Base-by-base conservation (phyloP, 768 basidiomycete genomes). In the Mycena belliarum region DNA sequence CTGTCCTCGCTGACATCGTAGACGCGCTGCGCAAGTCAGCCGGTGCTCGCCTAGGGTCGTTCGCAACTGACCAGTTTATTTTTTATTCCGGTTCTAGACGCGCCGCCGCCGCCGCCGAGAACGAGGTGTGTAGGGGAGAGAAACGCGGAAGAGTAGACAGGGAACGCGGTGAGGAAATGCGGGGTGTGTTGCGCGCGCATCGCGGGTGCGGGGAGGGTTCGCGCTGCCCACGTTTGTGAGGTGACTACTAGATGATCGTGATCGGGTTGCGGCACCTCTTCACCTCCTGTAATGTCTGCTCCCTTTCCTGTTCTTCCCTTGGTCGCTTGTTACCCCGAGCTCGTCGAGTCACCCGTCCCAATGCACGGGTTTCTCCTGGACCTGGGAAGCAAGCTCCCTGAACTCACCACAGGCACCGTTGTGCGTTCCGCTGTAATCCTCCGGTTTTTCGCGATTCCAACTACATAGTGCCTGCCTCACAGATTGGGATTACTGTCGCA, bases 71-170 rank as follows among this genome's bases (percentile, higher is more conserved):
- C 96, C 63, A 99, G 74, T 71, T 93, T 93, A 75, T 99, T 99
- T 78, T 93, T 92, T 59, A 99, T 89, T 4, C 97, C 97, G 50
- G 82, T 93, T 60, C 83, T 83, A 11, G 89, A 85, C 14, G 91
- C 82, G 18, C 96, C 96, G 2, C 91, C 91, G 20, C 97, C 97
- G 5, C 95, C 97, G 2, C 94, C 96, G 7, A 96, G 78, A 2
- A 95, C 78, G 20, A 98, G 75, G 24, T 83, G 77, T 23, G 82
- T 77, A n/a, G 87, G 79, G 0, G 87, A 80, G 11, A 91, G 68
- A 74, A 95, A 98, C 15, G 85, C 85, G 49, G 88, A 85, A 6
- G 91, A 91, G 69, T 94, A 97, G 48, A 97, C 87, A 0, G 96
- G 96, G 69, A 96, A 98, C 1, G 83, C 75, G 9, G 88, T 81